A percentile compares a stretch with the other conserved stretches of the same genome.
These are phyloP conservation scores for Brasenia schreberi DNA, from an alignment of 164 flowering plant genomes.

Conservation along the genomic window DNA sequence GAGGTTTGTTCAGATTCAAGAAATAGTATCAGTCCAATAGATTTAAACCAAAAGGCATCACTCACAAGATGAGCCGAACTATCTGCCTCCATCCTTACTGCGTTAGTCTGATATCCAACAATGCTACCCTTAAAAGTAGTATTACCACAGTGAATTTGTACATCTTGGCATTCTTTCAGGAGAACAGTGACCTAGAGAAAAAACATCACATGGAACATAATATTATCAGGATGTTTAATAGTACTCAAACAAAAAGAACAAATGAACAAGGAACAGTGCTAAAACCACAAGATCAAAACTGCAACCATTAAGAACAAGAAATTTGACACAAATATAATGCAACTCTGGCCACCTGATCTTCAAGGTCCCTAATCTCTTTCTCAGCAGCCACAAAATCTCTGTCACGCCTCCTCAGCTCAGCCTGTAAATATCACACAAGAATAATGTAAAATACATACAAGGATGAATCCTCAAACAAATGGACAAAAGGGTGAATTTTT, in stretches of 20 bases:
- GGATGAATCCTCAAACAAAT: no score
- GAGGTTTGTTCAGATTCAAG: neutral
- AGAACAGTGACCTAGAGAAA: conserved; percentile 66
- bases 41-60: neutral
- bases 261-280: neutral
- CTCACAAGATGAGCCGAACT: conserved; percentile 37
- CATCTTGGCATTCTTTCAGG: conserved; percentile 86
- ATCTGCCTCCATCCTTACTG: conserved; percentile 38
- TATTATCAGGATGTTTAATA: neutral
- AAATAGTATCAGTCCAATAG: neutral
- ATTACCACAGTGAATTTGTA: conserved; percentile 72
- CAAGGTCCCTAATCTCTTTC: conserved; percentile 70
- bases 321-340: neutral
- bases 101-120: conserved; percentile 7
- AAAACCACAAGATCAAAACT: neutral
- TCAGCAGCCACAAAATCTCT: conserved; percentile 53
- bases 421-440: conserved; percentile 25
- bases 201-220: neutral
- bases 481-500: no score
- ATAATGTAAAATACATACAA: neutral
- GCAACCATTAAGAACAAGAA: neutral
- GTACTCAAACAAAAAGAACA: no score
- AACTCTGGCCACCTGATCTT: conserved; percentile 46
- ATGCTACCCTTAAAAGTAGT: conserved; percentile 15
- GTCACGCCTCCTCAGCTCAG: conserved; percentile 58